A percentile compares a stretch with the other conserved stretches of the same genome.
Conservation (phyloP, 2,329 filamentous ascomycete species). For the Trichoderma harzianum region DNA sequence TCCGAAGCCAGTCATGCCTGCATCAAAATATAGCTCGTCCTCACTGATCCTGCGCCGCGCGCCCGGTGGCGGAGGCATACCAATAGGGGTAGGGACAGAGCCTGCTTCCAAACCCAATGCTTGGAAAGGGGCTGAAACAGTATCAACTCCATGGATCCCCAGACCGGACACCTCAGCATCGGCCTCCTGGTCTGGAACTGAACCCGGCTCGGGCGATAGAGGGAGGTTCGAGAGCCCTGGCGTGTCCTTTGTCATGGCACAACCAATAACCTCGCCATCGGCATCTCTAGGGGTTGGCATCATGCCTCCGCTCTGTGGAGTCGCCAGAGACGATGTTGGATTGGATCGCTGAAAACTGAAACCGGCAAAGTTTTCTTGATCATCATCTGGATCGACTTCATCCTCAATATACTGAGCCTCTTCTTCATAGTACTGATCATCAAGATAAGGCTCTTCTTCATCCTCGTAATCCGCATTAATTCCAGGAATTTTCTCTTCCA, state of each 20-base stretch:
- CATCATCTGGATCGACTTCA: constrained; percentile 48
- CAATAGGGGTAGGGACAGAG: not conserved
- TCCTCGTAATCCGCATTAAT: constrained; percentile 48
- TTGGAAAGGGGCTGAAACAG: constrained; percentile 19
- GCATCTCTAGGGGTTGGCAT: constrained; percentile 53
- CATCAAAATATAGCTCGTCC: constrained; percentile 69
- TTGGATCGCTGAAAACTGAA: constrained; percentile 57
- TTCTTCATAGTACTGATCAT: constrained; percentile 29
- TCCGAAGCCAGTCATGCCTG: constrained; percentile 53
- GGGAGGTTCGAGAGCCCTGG: constrained; percentile 24
- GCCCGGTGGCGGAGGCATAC: constrained; percentile 19
- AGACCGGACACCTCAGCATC: constrained; percentile 34
- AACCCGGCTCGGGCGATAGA: not conserved
- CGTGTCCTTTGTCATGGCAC: constrained; percentile 50
- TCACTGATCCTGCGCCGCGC: constrained; percentile 30
- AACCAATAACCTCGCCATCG: constrained; percentile 52
- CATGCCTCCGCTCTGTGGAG: constrained; percentile 46
- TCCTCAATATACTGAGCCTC: constrained; percentile 21
- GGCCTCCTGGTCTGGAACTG: not conserved
- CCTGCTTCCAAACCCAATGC: not conserved
- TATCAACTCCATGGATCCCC: constrained; percentile 40
- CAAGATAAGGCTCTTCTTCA: constrained; percentile 37
- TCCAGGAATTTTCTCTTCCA: constrained; percentile 65
- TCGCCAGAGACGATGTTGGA: constrained; percentile 48
- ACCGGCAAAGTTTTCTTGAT: constrained; percentile 59